These are phyloP conservation scores for Lipomyces chichibuensis DNA, from an alignment of 805 yeast genomes.

Conservation along the genomic window DNA sequence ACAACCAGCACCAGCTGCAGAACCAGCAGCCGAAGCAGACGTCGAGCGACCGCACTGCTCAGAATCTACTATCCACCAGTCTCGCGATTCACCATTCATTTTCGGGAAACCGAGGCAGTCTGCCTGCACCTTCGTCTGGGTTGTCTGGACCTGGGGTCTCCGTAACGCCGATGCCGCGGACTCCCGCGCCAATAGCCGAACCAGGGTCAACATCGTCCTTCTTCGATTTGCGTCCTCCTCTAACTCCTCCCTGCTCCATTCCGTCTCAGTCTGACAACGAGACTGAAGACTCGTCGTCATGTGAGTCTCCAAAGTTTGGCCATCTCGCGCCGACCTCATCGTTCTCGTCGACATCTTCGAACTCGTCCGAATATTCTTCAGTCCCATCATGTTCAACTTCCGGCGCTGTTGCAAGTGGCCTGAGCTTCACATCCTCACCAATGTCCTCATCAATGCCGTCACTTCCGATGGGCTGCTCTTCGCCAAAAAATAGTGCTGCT, in stretches of 20 bases:
- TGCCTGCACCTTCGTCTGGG: background rate
- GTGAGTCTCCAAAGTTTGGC: background rate
- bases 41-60: background rate
- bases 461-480: background rate
- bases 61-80: background rate
- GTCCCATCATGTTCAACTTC: background rate
- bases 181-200: background rate
- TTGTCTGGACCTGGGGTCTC: background rate
- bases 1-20: background rate
- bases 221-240: conserved; percentile 4
- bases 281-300: background rate
- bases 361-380: background rate
- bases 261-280: conserved; percentile 1
- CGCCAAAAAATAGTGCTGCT: background rate
- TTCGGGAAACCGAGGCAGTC: background rate
- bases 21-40: background rate
- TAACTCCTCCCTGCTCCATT: conserved; percentile 4
- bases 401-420: background rate
- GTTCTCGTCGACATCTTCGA: conserved; percentile 8
- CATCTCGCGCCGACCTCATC: background rate
- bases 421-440: background rate
- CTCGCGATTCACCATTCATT: background rate
- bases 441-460: background rate
- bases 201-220: conserved; percentile 6
- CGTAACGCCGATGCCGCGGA: background rate